Base-by-base conservation (phyloP, 2,329 filamentous ascomycete species). In the Didymosphaeria variabile region DNA sequence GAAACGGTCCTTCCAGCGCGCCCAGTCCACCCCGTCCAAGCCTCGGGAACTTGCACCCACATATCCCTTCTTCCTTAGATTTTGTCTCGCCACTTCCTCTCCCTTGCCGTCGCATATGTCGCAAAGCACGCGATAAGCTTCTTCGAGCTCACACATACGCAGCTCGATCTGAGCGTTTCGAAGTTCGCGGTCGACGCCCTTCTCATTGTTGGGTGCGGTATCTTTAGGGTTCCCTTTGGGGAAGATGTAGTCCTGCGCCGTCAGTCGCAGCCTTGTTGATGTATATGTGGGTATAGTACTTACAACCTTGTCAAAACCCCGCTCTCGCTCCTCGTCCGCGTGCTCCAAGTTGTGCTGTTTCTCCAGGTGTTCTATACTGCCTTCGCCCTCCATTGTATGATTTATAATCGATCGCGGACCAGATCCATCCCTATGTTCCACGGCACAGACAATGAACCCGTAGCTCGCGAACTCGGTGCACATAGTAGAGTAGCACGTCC, bases 381-480 rank as follows among this genome's bases (percentile, higher is more conserved):
- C 63, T 15, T 62, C 58, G 26, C 58, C 60, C 21, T 79, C 68
- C 51, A 79, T 78, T 0, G 81, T 79, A 49, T 88, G 81, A 66
- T 89, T 90, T 59, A 90, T 82, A 61, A 85, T 86, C 0, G 85
- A 87, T 51, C 88, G 79, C 4, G 88, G 86, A 3, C 86, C 87
- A 58, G 85, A 87, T 0, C 88, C 88, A 70, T 90, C 88, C 31
- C 88, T 77, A 72, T 91, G 88, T 74, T 91, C 88, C 26, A 91
- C 70, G 0, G 87, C 87, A 36, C 87, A 84, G 0, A 91, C 87
- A 0, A 91, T 79, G 66, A 90, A 89, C 0, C 88, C 87, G 65
- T 89, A 87, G 69, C 86, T 88, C 0, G 88, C 88, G 65, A 91
- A 85, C 46, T 91, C 87, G 8, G 88, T 87, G 65, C 88, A 90